phyloP scores from a whole-genome alignment of 1,139 yeast genomes.

The Hyphopichia pseudoburtonii region DNA sequence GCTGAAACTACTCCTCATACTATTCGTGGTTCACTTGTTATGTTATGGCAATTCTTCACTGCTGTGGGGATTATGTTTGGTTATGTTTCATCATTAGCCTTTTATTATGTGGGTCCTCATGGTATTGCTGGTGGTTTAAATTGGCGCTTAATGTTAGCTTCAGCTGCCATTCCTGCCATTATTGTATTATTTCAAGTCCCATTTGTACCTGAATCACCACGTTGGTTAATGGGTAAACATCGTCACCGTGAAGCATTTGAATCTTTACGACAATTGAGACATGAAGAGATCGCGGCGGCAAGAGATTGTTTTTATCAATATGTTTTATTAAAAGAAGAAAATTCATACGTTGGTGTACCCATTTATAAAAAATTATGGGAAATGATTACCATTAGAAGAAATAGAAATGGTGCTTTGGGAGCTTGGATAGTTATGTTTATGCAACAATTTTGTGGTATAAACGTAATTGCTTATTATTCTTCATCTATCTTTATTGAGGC shows the following conservation, averaged over 20 bases:
- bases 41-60: constrained; percentile 24
- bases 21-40: constrained; percentile 21
- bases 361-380: constrained; percentile 52
- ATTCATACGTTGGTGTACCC: constrained; percentile 53
- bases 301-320: constrained; percentile 64
- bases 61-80: constrained; percentile 26
- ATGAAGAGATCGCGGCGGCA: constrained; percentile 54
- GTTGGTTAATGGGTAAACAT: constrained; percentile 30
- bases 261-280: constrained; percentile 32
- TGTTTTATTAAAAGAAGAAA: constrained; percentile 62
- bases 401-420: constrained; percentile 78
- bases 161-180: constrained; percentile 18
- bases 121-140: constrained; percentile 14
- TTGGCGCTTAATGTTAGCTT: constrained; percentile 23
- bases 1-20: constrained; percentile 23
- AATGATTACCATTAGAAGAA: constrained; percentile 69
- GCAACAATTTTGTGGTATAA: constrained; percentile 93
- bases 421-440: constrained; percentile 82
- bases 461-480: constrained; percentile 82
- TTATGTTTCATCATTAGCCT: constrained; percentile 19
- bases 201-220: constrained; percentile 28
- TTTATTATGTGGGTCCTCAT: constrained; percentile 11
- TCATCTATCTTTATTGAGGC: constrained; percentile 71
- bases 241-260: constrained; percentile 23
- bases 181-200: constrained; percentile 14